phyloP scores from a whole-genome alignment of 2,329 filamentous ascomycete genomes.

The Aspergillus sp. region DNA sequence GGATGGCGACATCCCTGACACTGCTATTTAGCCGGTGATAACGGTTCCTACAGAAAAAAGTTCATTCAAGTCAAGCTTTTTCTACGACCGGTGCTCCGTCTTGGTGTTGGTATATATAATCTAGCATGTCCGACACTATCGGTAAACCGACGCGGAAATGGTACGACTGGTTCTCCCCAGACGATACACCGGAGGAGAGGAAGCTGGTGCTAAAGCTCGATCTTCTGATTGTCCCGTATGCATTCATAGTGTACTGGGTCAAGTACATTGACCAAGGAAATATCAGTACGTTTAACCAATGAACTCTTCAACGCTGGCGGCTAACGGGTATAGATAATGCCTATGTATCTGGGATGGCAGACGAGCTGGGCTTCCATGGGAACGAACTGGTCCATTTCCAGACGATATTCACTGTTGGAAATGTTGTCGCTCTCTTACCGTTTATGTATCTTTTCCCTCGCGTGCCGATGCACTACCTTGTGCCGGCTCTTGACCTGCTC shows the following conservation, averaged over 20 bases:
- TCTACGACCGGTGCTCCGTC: neutral
- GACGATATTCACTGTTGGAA: constrained; percentile 47
- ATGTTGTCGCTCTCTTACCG: constrained; percentile 47
- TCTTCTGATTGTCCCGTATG: constrained; percentile 3
- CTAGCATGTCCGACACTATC: neutral
- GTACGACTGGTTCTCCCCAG: constrained; percentile 1
- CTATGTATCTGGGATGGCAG: constrained; percentile 39
- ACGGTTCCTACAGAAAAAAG: neutral
- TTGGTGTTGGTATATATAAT: neutral
- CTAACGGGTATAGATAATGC: constrained; percentile 32
- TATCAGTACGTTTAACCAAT: neutral
- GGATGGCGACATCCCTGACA: neutral
- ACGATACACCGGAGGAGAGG: neutral
- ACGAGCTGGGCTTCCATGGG: constrained; percentile 36
- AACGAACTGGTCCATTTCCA: constrained; percentile 40
- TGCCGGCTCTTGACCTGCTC: constrained; percentile 25
- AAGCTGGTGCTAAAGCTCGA: neutral
- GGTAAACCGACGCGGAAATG: neutral
- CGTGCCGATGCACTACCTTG: constrained; percentile 45
- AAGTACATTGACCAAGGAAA: constrained; percentile 4
- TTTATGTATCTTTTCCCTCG: constrained; percentile 48
- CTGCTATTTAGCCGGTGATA: neutral
- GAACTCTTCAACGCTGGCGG: neutral
- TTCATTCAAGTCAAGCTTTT: neutral
- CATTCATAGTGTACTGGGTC: constrained; percentile 3